These are phyloP conservation scores for Lycium ferocissimum DNA, from an alignment of 257 asterid species.

Conservation along the genomic window DNA sequence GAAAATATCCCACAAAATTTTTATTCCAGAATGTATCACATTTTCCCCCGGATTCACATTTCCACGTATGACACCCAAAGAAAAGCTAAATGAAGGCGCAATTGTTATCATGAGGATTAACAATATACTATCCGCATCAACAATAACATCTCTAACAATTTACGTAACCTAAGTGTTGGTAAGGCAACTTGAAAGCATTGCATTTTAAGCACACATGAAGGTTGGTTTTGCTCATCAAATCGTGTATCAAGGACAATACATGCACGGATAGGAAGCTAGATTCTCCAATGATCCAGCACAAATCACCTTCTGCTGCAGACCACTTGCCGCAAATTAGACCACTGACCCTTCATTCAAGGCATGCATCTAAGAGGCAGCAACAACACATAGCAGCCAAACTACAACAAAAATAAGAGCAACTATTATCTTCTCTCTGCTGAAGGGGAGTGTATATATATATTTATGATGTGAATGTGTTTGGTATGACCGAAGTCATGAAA, in stretches of 20 bases:
- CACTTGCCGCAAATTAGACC: background rate
- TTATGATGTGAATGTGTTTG: background rate
- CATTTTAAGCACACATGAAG: background rate
- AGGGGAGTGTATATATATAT: background rate
- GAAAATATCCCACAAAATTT: background rate
- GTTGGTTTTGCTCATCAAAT: background rate
- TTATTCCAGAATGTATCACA: background rate
- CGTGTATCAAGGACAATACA: background rate
- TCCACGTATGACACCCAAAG: background rate
- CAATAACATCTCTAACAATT: background rate
- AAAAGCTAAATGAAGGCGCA: background rate
- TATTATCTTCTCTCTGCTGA: background rate
- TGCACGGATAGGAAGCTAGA: background rate
- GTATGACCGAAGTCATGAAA: background rate
- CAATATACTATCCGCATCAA: background rate
- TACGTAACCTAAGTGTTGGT: background rate
- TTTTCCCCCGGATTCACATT: background rate
- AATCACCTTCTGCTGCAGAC: slow-evolving; percentile 8
- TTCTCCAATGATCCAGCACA: background rate
- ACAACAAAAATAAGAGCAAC: background rate
- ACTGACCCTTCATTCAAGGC: background rate
- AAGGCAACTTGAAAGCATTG: background rate
- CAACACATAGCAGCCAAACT: slow-evolving; percentile 30
- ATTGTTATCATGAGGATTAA: background rate
- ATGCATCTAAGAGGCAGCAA: slow-evolving; percentile 23